Evolutionary conservation across 305 asterid genomes (phyloP).

Genomic region (Fraxinus floribunda): DNA sequence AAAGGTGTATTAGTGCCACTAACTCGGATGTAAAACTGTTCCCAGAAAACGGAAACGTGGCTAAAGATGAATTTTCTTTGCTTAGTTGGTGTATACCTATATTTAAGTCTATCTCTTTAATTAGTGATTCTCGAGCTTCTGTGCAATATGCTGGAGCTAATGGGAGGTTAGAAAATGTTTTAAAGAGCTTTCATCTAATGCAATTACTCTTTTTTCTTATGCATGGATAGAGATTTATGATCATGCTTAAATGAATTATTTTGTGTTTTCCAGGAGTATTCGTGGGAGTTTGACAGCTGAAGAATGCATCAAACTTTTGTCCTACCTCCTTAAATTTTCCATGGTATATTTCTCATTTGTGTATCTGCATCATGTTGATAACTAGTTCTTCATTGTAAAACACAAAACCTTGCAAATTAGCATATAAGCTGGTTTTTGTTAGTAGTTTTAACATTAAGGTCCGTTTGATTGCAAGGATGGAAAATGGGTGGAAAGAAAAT

Average conservation of each 20-base stretch:
- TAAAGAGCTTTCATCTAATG: constrained; percentile 7
- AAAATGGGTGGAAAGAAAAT: no score
- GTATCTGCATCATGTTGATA: constrained; percentile 13
- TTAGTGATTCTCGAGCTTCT: constrained; percentile 48
- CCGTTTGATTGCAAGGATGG: no score
- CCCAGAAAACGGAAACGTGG: constrained; percentile 33
- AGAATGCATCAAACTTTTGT: constrained; percentile 53
- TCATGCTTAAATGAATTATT: constrained; percentile 21
- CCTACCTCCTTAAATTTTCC: constrained; percentile 56
- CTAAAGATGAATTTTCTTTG: constrained; percentile 41
- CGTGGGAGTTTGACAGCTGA: constrained; percentile 51
- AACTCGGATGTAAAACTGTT: constrained; percentile 50
- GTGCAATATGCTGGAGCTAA: constrained; percentile 40
- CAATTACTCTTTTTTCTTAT: constrained; percentile 22
- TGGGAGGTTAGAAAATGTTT: constrained; percentile 53
- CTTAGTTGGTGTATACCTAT: constrained; percentile 70
- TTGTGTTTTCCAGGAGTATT: constrained; percentile 45
- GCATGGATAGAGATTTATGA: constrained; percentile 4
- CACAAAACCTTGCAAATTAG: not conserved
- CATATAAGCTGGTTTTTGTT: constrained; percentile 18
- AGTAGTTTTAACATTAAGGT: not conserved
- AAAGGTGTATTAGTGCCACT: constrained; percentile 54
- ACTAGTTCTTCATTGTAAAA: constrained; percentile 1
- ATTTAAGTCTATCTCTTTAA: constrained; percentile 61
- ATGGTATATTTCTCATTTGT: constrained; percentile 38